Evolutionary conservation across 1,284 basidiomycete genomes (phyloP).

Genomic region (Afroboletus lepidellus): DNA sequence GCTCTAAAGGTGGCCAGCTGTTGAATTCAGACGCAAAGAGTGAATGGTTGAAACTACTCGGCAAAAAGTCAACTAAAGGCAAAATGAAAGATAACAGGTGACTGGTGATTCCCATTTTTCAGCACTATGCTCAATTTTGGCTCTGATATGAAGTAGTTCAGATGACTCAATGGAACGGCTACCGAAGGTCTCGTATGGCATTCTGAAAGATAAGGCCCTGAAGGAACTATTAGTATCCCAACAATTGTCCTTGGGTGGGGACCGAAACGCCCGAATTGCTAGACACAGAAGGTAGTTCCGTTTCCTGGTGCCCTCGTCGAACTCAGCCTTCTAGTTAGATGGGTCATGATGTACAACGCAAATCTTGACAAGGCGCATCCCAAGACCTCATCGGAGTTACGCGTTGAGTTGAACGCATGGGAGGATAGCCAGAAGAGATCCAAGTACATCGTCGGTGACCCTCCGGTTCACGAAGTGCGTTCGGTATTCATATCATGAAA

Average conservation of each 20-base stretch:
- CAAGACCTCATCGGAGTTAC: constrained; percentile 47
- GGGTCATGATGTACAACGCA: constrained; percentile 67
- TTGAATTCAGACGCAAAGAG: constrained; percentile 30
- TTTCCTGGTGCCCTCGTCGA: not conserved
- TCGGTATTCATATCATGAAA: not conserved
- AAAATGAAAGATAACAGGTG: constrained; percentile 46
- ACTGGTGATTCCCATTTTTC: constrained; percentile 7
- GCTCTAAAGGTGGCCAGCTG: constrained; percentile 19
- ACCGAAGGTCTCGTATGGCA: constrained; percentile 64
- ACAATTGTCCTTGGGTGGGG: constrained; percentile 51
- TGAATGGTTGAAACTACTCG: constrained; percentile 55
- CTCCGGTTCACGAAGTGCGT: constrained; percentile 48
- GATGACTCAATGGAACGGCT: constrained; percentile 47
- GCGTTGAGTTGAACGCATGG: constrained; percentile 55
- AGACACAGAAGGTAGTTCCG: constrained; percentile 57
- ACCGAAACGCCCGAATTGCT: constrained; percentile 48
- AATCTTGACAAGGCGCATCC: constrained; percentile 63
- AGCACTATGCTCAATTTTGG: constrained; percentile 14
- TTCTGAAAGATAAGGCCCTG: constrained; percentile 60
- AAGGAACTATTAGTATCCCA: constrained; percentile 56
- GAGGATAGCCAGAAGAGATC: constrained; percentile 44
- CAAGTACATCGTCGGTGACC: constrained; percentile 46
- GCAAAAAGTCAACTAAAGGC: constrained; percentile 35
- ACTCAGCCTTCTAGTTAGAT: constrained; percentile 40
- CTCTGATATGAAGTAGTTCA: constrained; percentile 25